These are phyloP conservation scores for Fonsecaea monophora DNA, from an alignment of 2,329 filamentous ascomycete species.

Conservation along the genomic window DNA sequence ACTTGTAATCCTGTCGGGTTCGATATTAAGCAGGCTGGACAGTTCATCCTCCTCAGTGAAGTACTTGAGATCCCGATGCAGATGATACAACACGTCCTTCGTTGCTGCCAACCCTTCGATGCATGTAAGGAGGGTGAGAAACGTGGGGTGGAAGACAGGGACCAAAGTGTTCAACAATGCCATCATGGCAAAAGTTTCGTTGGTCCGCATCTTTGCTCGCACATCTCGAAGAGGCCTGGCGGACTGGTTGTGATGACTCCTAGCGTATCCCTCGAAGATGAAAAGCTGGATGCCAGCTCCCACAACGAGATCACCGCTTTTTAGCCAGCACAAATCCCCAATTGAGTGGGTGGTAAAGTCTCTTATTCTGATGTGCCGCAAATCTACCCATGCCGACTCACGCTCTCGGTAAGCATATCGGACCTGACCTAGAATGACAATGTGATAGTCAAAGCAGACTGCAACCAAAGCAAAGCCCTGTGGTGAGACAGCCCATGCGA, in stretches of 20 bases:
- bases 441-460: slow-evolving; percentile 87
- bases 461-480: slow-evolving; percentile 87
- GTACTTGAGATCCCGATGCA: slow-evolving; percentile 81
- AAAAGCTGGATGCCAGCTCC: slow-evolving; percentile 92
- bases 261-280: slow-evolving; percentile 65
- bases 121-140: slow-evolving; percentile 81
- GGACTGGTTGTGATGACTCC: slow-evolving; percentile 31
- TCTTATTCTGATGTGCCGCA: slow-evolving; percentile 80
- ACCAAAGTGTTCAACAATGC: slow-evolving; percentile 80
- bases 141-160: slow-evolving; percentile 90
- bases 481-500: slow-evolving; percentile 93
- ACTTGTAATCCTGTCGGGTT: slow-evolving; percentile 53
- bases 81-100: slow-evolving; percentile 71
- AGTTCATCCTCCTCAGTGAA: slow-evolving; percentile 80
- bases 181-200: slow-evolving; percentile 31
- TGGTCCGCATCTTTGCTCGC: slow-evolving; percentile 13
- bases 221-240: slow-evolving; percentile 25
- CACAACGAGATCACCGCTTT: slow-evolving; percentile 82
- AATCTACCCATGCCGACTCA: slow-evolving; percentile 85
- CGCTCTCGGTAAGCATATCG: slow-evolving; percentile 90
- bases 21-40: slow-evolving; percentile 74
- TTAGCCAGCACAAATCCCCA: slow-evolving; percentile 90
- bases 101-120: slow-evolving; percentile 75
- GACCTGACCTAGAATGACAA: slow-evolving; percentile 82
- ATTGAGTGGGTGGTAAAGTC: slow-evolving; percentile 88